These are phyloP conservation scores for Scheffersomyces cryptocercus DNA, from an alignment of 1,139 yeast species.

Conservation along the genomic window DNA sequence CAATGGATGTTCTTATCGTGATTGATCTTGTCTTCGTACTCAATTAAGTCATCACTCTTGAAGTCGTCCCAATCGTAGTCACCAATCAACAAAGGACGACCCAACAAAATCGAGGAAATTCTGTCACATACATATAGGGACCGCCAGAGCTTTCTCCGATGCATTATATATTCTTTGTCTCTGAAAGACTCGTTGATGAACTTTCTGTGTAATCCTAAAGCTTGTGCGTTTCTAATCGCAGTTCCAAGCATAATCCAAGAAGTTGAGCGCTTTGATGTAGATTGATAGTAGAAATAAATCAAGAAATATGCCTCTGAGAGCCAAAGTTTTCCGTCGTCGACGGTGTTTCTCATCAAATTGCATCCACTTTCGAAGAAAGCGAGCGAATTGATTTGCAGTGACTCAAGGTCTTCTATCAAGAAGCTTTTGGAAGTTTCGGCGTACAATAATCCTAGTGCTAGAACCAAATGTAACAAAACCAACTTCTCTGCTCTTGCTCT, in stretches of 20 bases:
- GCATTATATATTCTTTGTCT: constrained; percentile 10
- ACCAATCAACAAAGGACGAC: constrained; percentile 40
- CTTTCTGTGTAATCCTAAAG: constrained; percentile 26
- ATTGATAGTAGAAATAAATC: constrained; percentile 38
- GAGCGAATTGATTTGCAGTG: constrained; percentile 7
- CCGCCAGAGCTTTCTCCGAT: constrained; percentile 39
- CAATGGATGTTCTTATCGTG: constrained; percentile 11
- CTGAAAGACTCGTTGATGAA: constrained; percentile 21
- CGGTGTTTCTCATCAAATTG: constrained; percentile 25
- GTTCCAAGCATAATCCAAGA: constrained; percentile 38
- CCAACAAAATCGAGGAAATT: constrained; percentile 36
- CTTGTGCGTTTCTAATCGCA: constrained; percentile 27
- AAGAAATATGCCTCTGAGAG: constrained; percentile 41
- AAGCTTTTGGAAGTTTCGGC: constrained; percentile 19
- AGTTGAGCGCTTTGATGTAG: constrained; percentile 37
- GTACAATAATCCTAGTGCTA: constrained; percentile 44
- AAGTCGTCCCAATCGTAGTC: constrained; percentile 46
- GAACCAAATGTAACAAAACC: constrained; percentile 32
- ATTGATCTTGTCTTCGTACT: constrained; percentile 8
- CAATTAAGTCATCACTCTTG: constrained; percentile 10
- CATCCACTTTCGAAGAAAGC: constrained; percentile 35
- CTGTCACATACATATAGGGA: constrained; percentile 42
- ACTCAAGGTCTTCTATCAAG: constrained; percentile 12
- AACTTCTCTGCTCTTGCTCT: constrained; percentile 7
- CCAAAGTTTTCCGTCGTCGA: constrained; percentile 44